Conservation (phyloP, 768 basidiomycete genomes). For the Tephrocybe sp. region DNA sequence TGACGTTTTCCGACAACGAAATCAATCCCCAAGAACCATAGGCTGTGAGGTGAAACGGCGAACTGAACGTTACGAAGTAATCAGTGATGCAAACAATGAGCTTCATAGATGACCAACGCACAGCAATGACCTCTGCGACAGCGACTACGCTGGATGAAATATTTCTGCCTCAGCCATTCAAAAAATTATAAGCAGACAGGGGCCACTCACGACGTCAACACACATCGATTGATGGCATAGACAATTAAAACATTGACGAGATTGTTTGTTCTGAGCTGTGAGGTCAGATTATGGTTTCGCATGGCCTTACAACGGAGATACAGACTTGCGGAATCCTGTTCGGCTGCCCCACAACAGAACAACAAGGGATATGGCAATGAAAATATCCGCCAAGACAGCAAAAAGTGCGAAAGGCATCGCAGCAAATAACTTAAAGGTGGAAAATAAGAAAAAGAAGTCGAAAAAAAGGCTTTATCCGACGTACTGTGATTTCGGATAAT, state of each 20-base stretch:
- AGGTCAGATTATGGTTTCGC: no score
- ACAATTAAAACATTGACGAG: constrained; percentile 43
- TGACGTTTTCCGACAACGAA: constrained; percentile 49
- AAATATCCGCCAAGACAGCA: constrained; percentile 44
- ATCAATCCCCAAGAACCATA: constrained; percentile 40
- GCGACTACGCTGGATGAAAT: constrained; percentile 37
- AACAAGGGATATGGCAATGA: constrained; percentile 43
- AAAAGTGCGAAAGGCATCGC: constrained; percentile 44
- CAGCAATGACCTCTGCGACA: constrained; percentile 37
- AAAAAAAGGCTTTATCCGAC: not conserved
- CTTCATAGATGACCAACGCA: constrained; percentile 15
- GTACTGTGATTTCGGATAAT: constrained; percentile 34
- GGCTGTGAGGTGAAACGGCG: constrained; percentile 26
- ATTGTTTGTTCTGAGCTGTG: constrained; percentile 42
- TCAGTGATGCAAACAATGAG: not conserved
- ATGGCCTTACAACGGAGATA: no score
- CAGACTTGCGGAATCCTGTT: constrained; percentile 35
- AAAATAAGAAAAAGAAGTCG: not conserved
- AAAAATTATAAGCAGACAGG: not conserved
- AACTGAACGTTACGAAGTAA: constrained; percentile 19
- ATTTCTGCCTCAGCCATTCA: not conserved
- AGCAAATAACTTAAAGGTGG: constrained; percentile 32
- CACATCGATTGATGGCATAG: constrained; percentile 50
- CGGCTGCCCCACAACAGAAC: constrained; percentile 38
- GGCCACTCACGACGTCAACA: constrained; percentile 43